phyloP scores from a whole-genome alignment of 2,329 filamentous ascomycete genomes.

The Fusarium hainanense region DNA sequence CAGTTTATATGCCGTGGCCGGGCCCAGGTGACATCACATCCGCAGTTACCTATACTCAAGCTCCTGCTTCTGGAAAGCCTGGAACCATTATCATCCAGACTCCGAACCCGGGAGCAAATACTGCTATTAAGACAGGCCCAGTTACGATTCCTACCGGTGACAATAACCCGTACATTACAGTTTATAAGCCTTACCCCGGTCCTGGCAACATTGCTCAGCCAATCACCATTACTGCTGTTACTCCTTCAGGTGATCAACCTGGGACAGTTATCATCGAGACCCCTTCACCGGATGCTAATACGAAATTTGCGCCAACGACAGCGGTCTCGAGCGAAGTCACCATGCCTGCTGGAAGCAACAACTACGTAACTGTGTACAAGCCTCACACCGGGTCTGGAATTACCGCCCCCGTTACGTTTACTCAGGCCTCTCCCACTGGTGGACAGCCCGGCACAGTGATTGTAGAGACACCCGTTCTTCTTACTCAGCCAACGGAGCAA shows the following conservation, averaged over 20 bases:
- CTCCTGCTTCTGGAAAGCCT: constrained; percentile 19
- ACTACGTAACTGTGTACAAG: constrained; percentile 30
- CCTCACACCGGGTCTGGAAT: constrained; percentile 23
- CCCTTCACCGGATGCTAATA: constrained; percentile 14
- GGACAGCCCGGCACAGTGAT: constrained; percentile 35
- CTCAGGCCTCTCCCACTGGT: constrained; percentile 27
- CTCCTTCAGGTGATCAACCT: constrained; percentile 22
- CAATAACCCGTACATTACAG: constrained; percentile 29
- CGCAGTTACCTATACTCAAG: constrained; percentile 22
- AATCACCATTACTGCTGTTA: constrained; percentile 25
- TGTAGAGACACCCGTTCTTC: constrained; percentile 28
- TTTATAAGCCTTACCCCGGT: constrained; percentile 31
- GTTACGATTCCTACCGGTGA: constrained; percentile 18
- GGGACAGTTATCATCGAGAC: constrained; percentile 36
- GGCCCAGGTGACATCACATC: constrained; percentile 22
- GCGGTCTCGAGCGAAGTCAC: constrained; percentile 7
- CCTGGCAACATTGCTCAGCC: constrained; percentile 32
- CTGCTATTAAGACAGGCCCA: constrained; percentile 15
- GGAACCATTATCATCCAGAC: constrained; percentile 34
- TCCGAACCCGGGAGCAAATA: constrained; percentile 20
- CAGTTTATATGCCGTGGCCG: constrained; percentile 26
- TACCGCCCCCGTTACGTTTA: constrained; percentile 30
- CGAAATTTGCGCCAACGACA: constrained; percentile 20
- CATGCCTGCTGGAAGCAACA: not conserved
- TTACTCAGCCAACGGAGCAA: not conserved